Evolutionary conservation across 2,329 filamentous ascomycete species (phyloP).

Genomic region (Penicillium sp.): DNA sequence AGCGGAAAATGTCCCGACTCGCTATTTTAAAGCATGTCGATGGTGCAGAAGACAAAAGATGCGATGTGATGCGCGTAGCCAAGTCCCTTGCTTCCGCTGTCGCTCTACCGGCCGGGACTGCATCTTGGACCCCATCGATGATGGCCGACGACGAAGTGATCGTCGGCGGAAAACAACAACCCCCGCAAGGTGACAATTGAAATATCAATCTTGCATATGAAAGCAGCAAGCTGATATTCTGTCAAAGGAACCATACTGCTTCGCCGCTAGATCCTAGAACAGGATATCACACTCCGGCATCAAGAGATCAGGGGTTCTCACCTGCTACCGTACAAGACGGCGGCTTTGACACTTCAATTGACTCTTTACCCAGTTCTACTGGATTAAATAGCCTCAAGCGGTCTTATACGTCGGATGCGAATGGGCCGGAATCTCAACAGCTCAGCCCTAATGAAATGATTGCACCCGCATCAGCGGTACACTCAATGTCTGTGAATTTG

Average conservation of each 20-base stretch:
- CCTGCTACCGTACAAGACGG: constrained; percentile 20
- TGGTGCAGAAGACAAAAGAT: constrained; percentile 38
- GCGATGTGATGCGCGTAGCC: constrained; percentile 37
- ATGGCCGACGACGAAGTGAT: constrained; percentile 24
- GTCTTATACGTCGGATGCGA: constrained; percentile 26
- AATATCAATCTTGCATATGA: neutral
- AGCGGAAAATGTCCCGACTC: constrained; percentile 31
- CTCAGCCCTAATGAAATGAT: constrained; percentile 39
- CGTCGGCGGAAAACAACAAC: constrained; percentile 24
- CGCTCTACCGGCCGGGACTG: constrained; percentile 34
- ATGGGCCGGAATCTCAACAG: constrained; percentile 33
- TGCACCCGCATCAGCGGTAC: constrained; percentile 34
- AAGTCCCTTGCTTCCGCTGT: constrained; percentile 37
- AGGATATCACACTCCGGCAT: constrained; percentile 24
- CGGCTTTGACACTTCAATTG: constrained; percentile 21
- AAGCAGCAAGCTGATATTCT: constrained; percentile 2
- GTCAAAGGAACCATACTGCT: constrained; percentile 15
- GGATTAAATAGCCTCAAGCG: constrained; percentile 17
- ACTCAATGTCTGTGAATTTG: constrained; percentile 39
- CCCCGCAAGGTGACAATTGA: constrained; percentile 23
- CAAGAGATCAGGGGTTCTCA: constrained; percentile 29
- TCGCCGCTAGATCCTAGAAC: constrained; percentile 20
- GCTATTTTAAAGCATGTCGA: constrained; percentile 38
- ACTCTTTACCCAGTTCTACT: constrained; percentile 22
- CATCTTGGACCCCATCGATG: constrained; percentile 33